Evolutionary conservation across 1,284 basidiomycete species (phyloP).

Genomic region (Tranzscheliella williamsii): DNA sequence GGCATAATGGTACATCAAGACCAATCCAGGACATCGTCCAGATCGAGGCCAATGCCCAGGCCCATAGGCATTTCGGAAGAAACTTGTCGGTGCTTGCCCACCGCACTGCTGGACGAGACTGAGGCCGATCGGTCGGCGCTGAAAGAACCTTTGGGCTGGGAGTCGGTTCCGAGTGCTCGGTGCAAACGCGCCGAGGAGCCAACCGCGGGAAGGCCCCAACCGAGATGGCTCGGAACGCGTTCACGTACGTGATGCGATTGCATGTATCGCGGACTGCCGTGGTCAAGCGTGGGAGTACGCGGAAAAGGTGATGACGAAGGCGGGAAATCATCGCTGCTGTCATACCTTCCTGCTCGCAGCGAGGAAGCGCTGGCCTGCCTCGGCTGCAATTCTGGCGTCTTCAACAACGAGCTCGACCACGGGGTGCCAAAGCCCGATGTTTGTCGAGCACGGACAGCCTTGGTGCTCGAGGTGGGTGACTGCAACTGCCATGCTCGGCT

Average conservation of each 20-base stretch:
- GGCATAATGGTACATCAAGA: too few species aligned
- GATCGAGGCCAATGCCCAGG: conserved; percentile 33
- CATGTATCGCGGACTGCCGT: conserved; percentile 31
- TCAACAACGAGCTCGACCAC: conserved; percentile 30
- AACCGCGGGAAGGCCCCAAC: conserved; percentile 21
- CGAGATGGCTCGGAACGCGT: conserved; percentile 27
- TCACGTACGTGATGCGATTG: conserved; percentile 5
- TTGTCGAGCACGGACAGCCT: conserved; percentile 31
- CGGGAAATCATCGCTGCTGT: conserved; percentile 25
- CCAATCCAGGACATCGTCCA: conserved; percentile 43
- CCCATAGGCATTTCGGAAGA: conserved; percentile 35
- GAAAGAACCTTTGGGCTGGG: background rate
- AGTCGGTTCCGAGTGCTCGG: conserved; percentile 13
- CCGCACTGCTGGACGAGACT: conserved; percentile 12
- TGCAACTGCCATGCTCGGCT: conserved; percentile 39
- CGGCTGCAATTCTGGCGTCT: conserved; percentile 40
- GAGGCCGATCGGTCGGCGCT: conserved; percentile 11
- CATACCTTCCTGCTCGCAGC: conserved; percentile 17
- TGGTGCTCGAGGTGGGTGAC: conserved; percentile 42
- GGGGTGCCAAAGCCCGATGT: conserved; percentile 29
- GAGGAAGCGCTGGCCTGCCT: conserved; percentile 21
- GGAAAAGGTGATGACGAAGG: conserved; percentile 45
- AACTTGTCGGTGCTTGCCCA: conserved; percentile 24
- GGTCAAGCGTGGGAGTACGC: conserved; percentile 40
- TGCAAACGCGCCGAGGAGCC: conserved; percentile 14